These are phyloP conservation scores for Corylus avellana DNA, from an alignment of 306 rosid species.

Conservation along the genomic window DNA sequence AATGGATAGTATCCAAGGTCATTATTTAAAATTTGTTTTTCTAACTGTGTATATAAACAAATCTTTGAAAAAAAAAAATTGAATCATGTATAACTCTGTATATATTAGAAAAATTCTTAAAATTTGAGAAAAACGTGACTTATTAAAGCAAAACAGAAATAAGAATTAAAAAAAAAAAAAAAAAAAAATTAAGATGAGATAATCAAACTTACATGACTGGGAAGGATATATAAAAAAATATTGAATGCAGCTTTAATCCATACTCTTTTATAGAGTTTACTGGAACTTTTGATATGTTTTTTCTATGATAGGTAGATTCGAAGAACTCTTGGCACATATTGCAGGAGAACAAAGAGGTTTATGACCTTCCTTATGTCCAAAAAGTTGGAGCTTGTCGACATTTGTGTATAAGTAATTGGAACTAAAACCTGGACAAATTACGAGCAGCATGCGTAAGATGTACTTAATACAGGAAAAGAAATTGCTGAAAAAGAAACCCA, in stretches of 20 bases:
- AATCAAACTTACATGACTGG: constrained; percentile 80
- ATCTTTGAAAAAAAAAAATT: too few species aligned
- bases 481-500: too few species aligned
- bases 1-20: too few species aligned
- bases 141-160: too few species aligned
- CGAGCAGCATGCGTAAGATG: constrained; percentile 55
- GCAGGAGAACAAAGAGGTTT: constrained; percentile 67
- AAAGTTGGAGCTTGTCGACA: constrained; percentile 42
- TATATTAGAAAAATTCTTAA: too few species aligned
- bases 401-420: constrained; percentile 55
- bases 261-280: constrained; percentile 64
- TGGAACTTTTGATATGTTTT: constrained; percentile 84
- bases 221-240: constrained; percentile 87
- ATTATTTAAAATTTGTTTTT: too few species aligned
- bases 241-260: constrained; percentile 95
- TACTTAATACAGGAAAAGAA: constrained; percentile 29
- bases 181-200: background rate
- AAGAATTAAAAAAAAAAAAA: too few species aligned
- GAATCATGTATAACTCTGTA: too few species aligned
- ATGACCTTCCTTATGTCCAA: constrained; percentile 63
- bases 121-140: too few species aligned
- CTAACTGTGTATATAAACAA: too few species aligned
- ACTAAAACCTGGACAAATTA: constrained; percentile 63
- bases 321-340: constrained; percentile 73
- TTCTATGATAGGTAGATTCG: constrained; percentile 76